These are phyloP conservation scores for Apophysomyces ossiformis DNA, from an alignment of 371 early-diverging fungal genomes.

Conservation along the genomic window DNA sequence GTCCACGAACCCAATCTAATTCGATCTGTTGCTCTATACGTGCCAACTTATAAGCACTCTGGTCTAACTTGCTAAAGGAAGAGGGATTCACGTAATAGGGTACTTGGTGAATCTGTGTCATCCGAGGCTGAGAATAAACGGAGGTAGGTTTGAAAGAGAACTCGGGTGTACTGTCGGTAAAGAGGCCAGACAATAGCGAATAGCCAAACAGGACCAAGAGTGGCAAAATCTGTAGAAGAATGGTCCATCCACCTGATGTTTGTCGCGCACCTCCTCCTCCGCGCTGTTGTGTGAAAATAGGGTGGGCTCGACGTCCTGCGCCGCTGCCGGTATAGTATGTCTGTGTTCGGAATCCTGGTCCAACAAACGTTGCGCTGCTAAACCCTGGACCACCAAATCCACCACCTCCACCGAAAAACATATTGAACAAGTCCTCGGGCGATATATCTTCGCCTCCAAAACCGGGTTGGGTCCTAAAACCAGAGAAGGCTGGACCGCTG, in stretches of 20 bases:
- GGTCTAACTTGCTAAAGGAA: conserved; percentile 30
- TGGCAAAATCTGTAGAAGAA: conserved; percentile 48
- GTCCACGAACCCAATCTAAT: conserved; percentile 40
- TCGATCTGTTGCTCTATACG: conserved; percentile 50
- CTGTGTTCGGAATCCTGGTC: conserved; percentile 44
- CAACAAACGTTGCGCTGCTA: conserved; percentile 57
- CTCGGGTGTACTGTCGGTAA: conserved; percentile 41
- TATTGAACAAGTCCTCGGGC: conserved; percentile 95
- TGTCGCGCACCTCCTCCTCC: conserved; percentile 17
- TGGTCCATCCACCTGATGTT: conserved; percentile 29
- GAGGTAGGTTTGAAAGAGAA: conserved; percentile 45
- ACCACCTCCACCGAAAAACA: conserved; percentile 87
- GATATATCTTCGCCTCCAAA: conserved; percentile 77
- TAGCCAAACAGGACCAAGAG: conserved; percentile 48
- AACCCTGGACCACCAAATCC: conserved; percentile 43
- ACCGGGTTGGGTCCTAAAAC: conserved; percentile 26
- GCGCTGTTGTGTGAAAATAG: conserved; percentile 20
- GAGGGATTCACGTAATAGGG: conserved; percentile 53
- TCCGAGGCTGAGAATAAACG: conserved; percentile 41
- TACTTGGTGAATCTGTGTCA: conserved; percentile 38
- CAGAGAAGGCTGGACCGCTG: conserved; percentile 15
- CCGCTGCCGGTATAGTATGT: conserved; percentile 34
- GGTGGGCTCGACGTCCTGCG: conserved; percentile 7
- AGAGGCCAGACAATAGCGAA: conserved; percentile 43
- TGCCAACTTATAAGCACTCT: conserved; percentile 33